Conservation (phyloP, 495 filamentous ascomycete species). For the Hyaloscypha hepaticicola region DNA sequence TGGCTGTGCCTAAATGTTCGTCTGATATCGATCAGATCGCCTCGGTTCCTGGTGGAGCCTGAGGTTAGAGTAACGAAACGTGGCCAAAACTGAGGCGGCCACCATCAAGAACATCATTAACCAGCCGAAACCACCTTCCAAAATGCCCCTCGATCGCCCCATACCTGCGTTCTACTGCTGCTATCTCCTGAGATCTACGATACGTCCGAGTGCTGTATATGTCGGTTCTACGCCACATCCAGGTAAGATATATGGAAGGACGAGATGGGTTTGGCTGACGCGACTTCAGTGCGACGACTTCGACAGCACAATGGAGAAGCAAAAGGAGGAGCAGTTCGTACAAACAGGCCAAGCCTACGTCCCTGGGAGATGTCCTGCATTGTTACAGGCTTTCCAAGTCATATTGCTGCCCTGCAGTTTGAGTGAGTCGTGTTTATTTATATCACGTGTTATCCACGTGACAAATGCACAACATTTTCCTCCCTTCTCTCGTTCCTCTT, state of each 20-base stretch:
- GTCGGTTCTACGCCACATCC: slow-evolving; percentile 93
- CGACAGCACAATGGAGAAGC: slow-evolving; percentile 83
- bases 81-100: background rate
- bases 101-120: slow-evolving; percentile 7
- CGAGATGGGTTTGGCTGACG: slow-evolving; percentile 4
- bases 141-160: slow-evolving; percentile 37
- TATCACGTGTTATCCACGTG: slow-evolving; percentile 9
- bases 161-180: slow-evolving; percentile 57
- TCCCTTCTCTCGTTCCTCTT: no score
- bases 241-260: slow-evolving; percentile 13
- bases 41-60: background rate
- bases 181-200: slow-evolving; percentile 85
- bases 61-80: background rate
- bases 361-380: slow-evolving; percentile 95
- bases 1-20: no score
- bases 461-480: background rate
- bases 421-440: slow-evolving; percentile 63
- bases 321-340: slow-evolving; percentile 77
- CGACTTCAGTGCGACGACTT: slow-evolving; percentile 58
- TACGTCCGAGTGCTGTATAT: slow-evolving; percentile 64
- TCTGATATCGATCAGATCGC: slow-evolving; percentile 1
- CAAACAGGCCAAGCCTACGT: slow-evolving; percentile 59
- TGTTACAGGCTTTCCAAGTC: slow-evolving; percentile 85
- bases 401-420: slow-evolving; percentile 87
- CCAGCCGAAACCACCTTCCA: slow-evolving; percentile 1